Percentiles rank a stretch among this genome's conserved stretches.
Evolutionary conservation across 257 asterid genomes (phyloP).

Genomic region (Solanum habrochaites): DNA sequence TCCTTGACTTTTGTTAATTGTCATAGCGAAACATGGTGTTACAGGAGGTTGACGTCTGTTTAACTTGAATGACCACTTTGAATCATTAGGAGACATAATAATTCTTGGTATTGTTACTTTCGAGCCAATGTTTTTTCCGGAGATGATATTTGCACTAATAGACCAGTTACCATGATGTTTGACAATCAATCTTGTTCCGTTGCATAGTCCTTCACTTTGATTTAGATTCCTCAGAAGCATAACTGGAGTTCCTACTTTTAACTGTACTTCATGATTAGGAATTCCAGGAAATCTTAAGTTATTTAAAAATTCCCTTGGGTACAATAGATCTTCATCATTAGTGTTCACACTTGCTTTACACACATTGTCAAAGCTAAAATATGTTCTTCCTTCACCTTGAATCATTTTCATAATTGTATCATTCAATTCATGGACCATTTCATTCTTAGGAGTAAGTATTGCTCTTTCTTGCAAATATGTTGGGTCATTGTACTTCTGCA

Average conservation of each 20-base stretch:
- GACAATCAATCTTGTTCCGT: neutral
- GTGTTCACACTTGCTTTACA: neutral
- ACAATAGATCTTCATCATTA: neutral
- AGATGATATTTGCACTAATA: neutral
- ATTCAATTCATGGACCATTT: neutral
- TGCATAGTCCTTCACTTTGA: neutral
- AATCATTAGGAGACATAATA: neutral
- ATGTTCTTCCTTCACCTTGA: neutral
- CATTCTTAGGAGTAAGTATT: neutral
- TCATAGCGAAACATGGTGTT: too few relatives aligned
- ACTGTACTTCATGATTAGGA: neutral
- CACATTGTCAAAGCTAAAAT: neutral
- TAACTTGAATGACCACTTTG: too few relatives aligned
- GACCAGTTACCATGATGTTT: neutral
- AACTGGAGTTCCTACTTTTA: too few relatives aligned
- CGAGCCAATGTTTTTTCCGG: neutral
- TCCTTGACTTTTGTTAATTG: too few relatives aligned
- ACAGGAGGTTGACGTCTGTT: too few relatives aligned
- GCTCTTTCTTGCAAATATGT: neutral
- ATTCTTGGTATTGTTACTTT: neutral
- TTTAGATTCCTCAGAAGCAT: neutral
- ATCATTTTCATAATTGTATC: neutral
- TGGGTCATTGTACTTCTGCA: neutral
- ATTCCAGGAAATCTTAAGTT: neutral
- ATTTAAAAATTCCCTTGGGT: neutral